A percentile compares a stretch with the other conserved stretches of the same genome.
Evolutionary conservation across 2,329 filamentous ascomycete genomes (phyloP).

Genomic region (Coniosporium tulheliwenetii): DNA sequence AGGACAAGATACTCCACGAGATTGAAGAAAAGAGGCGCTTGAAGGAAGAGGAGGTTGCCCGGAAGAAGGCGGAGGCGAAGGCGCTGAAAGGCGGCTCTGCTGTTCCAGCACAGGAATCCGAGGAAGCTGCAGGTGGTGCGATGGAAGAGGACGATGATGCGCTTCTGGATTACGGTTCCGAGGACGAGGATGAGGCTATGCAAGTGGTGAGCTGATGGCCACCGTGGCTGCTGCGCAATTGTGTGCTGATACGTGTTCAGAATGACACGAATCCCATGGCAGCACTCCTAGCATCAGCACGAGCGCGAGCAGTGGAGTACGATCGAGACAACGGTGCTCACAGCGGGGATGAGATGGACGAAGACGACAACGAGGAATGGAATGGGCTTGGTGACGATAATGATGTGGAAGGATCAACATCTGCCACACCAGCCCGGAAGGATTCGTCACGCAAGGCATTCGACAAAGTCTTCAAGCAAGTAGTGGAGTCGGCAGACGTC

Average conservation of each 20-base stretch:
- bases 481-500: slow-evolving; percentile 78
- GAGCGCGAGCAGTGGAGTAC: slow-evolving; percentile 61
- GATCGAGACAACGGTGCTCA: slow-evolving; percentile 48
- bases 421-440: slow-evolving; percentile 17
- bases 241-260: slow-evolving; percentile 10
- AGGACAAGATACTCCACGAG: slow-evolving; percentile 85
- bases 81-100: slow-evolving; percentile 33
- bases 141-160: slow-evolving; percentile 22
- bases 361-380: slow-evolving; percentile 40
- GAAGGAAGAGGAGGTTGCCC: slow-evolving; percentile 66
- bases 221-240: neutral
- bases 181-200: slow-evolving; percentile 40
- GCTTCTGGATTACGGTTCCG: slow-evolving; percentile 33
- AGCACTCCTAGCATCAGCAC: slow-evolving; percentile 72
- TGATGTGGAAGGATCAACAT: slow-evolving; percentile 23
- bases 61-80: slow-evolving; percentile 53
- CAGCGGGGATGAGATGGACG: slow-evolving; percentile 40
- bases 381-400: slow-evolving; percentile 30
- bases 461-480: slow-evolving; percentile 91
- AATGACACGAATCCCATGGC: slow-evolving; percentile 78
- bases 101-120: slow-evolving; percentile 27
- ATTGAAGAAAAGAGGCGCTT: slow-evolving; percentile 75
- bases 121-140: slow-evolving; percentile 25
- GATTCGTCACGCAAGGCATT: slow-evolving; percentile 71
- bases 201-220: slow-evolving; percentile 27